Percentiles rank a stretch among this genome's conserved stretches.
phyloP scores from a whole-genome alignment of 1,284 basidiomycete genomes.

The Fomitopsis schrenkii region DNA sequence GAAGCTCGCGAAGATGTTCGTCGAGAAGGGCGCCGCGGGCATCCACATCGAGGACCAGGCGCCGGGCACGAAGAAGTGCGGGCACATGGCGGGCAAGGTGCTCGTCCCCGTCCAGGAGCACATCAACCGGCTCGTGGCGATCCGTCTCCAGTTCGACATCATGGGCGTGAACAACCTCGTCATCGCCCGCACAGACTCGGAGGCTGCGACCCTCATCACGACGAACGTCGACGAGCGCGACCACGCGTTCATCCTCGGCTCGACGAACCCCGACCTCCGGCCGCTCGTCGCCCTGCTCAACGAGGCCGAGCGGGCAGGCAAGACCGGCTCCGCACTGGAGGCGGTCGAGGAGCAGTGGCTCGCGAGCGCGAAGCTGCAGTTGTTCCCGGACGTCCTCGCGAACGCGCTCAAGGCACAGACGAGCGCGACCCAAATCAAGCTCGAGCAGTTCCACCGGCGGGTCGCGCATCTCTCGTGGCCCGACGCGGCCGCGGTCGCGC shows the following conservation, averaged over 20 bases:
- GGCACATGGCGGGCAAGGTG: slow-evolving; percentile 77
- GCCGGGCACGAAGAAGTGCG: slow-evolving; percentile 68
- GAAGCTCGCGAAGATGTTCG: slow-evolving; percentile 78
- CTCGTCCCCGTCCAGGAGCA: slow-evolving; percentile 60
- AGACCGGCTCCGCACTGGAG: slow-evolving; percentile 79
- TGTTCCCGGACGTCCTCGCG: slow-evolving; percentile 77
- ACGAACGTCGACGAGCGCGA: slow-evolving; percentile 97
- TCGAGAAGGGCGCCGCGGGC: slow-evolving; percentile 69
- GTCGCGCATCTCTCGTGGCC: slow-evolving; percentile 66
- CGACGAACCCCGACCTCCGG: slow-evolving; percentile 66
- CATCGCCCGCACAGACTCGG: slow-evolving; percentile 73
- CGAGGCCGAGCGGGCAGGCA: slow-evolving; percentile 79
- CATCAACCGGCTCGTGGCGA: slow-evolving; percentile 76
- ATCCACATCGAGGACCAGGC: slow-evolving; percentile 83
- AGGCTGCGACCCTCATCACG: slow-evolving; percentile 95
- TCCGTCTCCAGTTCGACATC: slow-evolving; percentile 76
- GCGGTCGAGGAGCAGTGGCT: slow-evolving; percentile 89
- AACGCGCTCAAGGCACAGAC: slow-evolving; percentile 69
- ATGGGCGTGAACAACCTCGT: slow-evolving; percentile 79
- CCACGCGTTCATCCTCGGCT: slow-evolving; percentile 94
- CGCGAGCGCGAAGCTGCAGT: slow-evolving; percentile 67
- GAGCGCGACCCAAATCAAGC: slow-evolving; percentile 40
- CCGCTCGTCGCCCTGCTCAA: slow-evolving; percentile 83
- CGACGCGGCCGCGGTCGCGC: slow-evolving; percentile 73
- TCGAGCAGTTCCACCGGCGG: slow-evolving; percentile 58